phyloP scores from a whole-genome alignment of 345 rosid species.

The Eucalyptus erythrocorys region DNA sequence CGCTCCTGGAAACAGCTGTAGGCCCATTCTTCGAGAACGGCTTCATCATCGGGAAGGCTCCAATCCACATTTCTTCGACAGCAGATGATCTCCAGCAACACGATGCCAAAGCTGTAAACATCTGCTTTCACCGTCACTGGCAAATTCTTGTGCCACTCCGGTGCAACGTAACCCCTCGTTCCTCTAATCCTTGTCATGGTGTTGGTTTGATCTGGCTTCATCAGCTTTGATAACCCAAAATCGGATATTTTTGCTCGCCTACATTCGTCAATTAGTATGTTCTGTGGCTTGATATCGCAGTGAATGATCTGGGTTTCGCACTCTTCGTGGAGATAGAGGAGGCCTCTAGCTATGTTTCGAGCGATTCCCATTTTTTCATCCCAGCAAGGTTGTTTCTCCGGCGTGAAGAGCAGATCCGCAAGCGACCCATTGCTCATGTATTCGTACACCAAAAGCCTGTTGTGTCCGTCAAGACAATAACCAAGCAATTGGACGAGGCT shows the following conservation, averaged over 20 bases:
- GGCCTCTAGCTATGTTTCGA: conserved; percentile 7
- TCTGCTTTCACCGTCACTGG: conserved; percentile 3
- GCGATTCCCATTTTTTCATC: conserved; percentile 3
- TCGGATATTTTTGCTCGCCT: conserved; percentile 6
- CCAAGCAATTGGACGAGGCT: conserved; percentile 9
- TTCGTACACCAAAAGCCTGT: conserved; percentile 11
- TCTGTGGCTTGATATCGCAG: conserved; percentile 15
- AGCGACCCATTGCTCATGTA: conserved; percentile 19
- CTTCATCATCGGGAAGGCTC: not conserved
- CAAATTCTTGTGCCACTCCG: conserved; percentile 8
- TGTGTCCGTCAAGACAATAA: conserved; percentile 2
- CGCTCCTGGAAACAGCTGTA: conserved; percentile 2
- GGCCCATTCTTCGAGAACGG: conserved; percentile 9
- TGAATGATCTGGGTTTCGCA: conserved; percentile 16
- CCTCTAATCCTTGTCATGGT: conserved; percentile 13
- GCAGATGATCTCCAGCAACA: conserved; percentile 14
- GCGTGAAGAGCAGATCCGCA: conserved; percentile 1
- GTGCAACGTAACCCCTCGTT: conserved; percentile 21
- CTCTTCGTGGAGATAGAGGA: conserved; percentile 9
- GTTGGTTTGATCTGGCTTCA: conserved; percentile 16
- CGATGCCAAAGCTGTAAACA: conserved; percentile 15
- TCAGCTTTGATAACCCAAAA: conserved; percentile 16
- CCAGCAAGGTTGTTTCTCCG: not conserved
- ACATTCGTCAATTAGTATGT: conserved; percentile 9
- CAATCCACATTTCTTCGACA: not conserved